phyloP scores from a whole-genome alignment of 257 asterid species.

The Mentha longifolia region DNA sequence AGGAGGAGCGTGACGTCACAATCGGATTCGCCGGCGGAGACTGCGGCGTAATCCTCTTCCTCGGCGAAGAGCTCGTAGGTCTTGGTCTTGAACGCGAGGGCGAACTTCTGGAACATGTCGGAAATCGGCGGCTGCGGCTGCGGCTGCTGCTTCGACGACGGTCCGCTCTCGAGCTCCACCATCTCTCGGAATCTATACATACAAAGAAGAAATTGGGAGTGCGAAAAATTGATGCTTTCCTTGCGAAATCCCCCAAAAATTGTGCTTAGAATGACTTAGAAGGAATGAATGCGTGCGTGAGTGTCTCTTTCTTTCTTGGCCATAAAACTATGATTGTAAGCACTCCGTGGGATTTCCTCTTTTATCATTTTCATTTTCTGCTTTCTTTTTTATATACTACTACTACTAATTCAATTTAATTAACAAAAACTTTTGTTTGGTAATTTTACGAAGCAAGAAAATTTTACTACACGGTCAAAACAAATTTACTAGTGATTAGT shows the following conservation, averaged over 20 bases:
- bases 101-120: constrained; percentile 92
- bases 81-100: constrained; percentile 82
- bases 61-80: constrained; percentile 89
- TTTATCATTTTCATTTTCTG: constrained; percentile 3
- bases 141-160: constrained; percentile 55
- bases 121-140: constrained; percentile 51
- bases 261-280: constrained; percentile 69
- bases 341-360: constrained; percentile 37
- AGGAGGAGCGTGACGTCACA: constrained; percentile 63
- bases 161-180: constrained; percentile 64
- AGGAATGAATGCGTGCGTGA: constrained; percentile 61
- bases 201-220: not conserved
- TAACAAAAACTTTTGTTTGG: too few relatives aligned
- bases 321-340: constrained; percentile 16
- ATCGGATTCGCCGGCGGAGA: constrained; percentile 38
- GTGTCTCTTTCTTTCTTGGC: constrained; percentile 21
- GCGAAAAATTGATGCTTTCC: constrained; percentile 10
- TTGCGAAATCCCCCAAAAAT: constrained; percentile 19
- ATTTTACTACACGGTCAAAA: too few relatives aligned
- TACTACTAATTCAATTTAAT: too few relatives aligned
- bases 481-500: too few relatives aligned
- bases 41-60: constrained; percentile 33
- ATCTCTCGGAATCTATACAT: constrained; percentile 42
- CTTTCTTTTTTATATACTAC: not conserved
- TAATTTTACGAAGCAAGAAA: too few relatives aligned